Evolutionary conservation across 352 stramenopile species (phyloP).

Genomic region (Globisporangium solare): DNA sequence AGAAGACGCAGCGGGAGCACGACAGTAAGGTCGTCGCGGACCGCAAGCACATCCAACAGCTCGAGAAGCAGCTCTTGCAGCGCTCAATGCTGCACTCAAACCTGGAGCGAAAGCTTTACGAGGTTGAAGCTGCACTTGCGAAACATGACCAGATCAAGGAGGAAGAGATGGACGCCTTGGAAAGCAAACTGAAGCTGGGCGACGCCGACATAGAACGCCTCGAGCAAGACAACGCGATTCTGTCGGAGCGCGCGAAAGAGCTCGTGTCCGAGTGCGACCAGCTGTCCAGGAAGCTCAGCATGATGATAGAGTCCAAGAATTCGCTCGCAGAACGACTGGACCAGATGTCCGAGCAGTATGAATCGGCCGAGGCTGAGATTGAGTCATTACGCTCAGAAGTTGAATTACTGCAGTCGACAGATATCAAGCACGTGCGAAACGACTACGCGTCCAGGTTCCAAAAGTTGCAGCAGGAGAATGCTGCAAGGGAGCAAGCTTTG

Average conservation of each 20-base stretch:
- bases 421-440: constrained; percentile 41
- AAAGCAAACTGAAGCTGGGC: constrained; percentile 25
- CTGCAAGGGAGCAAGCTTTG: constrained; percentile 33
- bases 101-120: constrained; percentile 68
- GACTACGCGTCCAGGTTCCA: constrained; percentile 44
- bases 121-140: constrained; percentile 57
- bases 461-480: constrained; percentile 50
- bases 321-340: constrained; percentile 54
- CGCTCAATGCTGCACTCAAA: constrained; percentile 53
- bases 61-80: constrained; percentile 76
- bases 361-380: constrained; percentile 36
- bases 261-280: constrained; percentile 32
- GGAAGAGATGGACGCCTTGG: constrained; percentile 32
- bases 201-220: constrained; percentile 25
- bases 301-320: constrained; percentile 46
- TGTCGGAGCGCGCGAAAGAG: constrained; percentile 22
- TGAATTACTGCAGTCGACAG: constrained; percentile 56
- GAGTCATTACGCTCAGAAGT: constrained; percentile 62
- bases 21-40: constrained; percentile 58
- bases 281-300: constrained; percentile 24
- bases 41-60: constrained; percentile 59
- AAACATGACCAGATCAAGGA: constrained; percentile 44
- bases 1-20: constrained; percentile 68
- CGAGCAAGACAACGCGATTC: constrained; percentile 33
- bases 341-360: constrained; percentile 27